Base-by-base conservation (phyloP, 1,139 yeast genomes). In the Blastobotrys petasosporus region DNA sequence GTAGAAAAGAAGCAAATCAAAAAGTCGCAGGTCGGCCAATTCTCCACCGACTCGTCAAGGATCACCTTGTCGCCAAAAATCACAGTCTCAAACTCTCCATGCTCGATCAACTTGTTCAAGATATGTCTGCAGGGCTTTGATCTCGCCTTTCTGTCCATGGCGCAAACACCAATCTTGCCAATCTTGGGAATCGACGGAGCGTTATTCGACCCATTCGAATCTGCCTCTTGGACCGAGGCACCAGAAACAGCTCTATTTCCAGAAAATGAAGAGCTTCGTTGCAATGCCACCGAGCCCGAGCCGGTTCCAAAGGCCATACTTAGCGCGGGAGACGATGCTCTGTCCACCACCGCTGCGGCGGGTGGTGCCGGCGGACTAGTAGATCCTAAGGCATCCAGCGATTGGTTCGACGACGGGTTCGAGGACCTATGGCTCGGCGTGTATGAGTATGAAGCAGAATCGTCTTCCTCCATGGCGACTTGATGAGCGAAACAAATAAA, bases 11-110 rank as follows among this genome's bases (percentile, higher is more conserved):
- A 92, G 57, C 94, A 82, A 51, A 92, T 86, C 53, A 94, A 73
- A 60, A 87, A 92, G 62, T 94, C 98, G 69, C 98, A 94, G 36
- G 96, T 87, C 30, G 98, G 99, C 98, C 99, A 92, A 63, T 88
- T 87, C 66, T 92, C 97, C 51, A 92, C 79, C 3, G 63, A 67
- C 68, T 94, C 98, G 66, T 94, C 98, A 47, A 94, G 70, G 42
- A 94, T 92, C 16, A 90, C 97, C 67, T 94, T 94, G 65, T 94
- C 99, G 48, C 98, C 98, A 69, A 94, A 94, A 48, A 92, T 88
- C 28, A 94, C 85, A 0, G 97, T 88, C 63, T 94, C 97, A 64
- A 94, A 92, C 66, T 92, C 98, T 28, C 96, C 97, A 57, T 86
- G 82, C 56, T 86, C 95, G 52, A 90, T 85, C 59, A 94, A 70